Evolutionary conservation across 2,329 filamentous ascomycete genomes (phyloP), one percentile per base, ranked within the genome.

Genomic region (Elsinoe australis): DNA sequence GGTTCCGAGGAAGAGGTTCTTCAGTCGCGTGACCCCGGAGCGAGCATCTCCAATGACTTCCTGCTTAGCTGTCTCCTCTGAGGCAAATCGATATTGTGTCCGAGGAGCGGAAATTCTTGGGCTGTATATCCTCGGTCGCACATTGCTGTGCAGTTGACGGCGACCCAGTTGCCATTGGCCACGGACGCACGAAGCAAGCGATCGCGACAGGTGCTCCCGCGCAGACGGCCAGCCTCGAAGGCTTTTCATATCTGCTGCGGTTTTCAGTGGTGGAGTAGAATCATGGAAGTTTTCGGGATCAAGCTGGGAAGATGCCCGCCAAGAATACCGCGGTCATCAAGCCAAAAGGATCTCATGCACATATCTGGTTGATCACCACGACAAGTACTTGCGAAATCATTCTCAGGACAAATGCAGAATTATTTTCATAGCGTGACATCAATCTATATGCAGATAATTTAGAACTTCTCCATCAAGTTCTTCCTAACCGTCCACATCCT

Each of bases 401-500:
- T n/a, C n/a, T n/a, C n/a, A n/a, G n/a, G n/a, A n/a, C n/a, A n/a
- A n/a, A n/a, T n/a, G n/a, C n/a, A n/a, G n/a, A n/a, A n/a, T n/a
- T n/a, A n/a, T n/a, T n/a, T n/a, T n/a, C n/a, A n/a, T n/a, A n/a
- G n/a, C n/a, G n/a, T n/a, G n/a, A n/a, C n/a, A n/a, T n/a, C n/a
- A n/a, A n/a, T n/a, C n/a, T n/a, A n/a, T n/a, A n/a, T n/a, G n/a
- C n/a, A n/a, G n/a, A n/a, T n/a, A n/a, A n/a, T 34, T 54, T 32
- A 80, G 53, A 79, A 83, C 60, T 80, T 85, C 75, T 94, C 87
- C 83, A 94, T 89, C 54, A 94, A 69, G 56, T 85, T 87, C 73
- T 76, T 85, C 53, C 85, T 72, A 8, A 89, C 86, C 1, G 89
- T 96, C 90, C 89, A 95, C 87, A 95, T 94, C 14, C 90, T 74